Conservation (phyloP, 257 asterid species). For the Salvia miltiorrhiza region DNA sequence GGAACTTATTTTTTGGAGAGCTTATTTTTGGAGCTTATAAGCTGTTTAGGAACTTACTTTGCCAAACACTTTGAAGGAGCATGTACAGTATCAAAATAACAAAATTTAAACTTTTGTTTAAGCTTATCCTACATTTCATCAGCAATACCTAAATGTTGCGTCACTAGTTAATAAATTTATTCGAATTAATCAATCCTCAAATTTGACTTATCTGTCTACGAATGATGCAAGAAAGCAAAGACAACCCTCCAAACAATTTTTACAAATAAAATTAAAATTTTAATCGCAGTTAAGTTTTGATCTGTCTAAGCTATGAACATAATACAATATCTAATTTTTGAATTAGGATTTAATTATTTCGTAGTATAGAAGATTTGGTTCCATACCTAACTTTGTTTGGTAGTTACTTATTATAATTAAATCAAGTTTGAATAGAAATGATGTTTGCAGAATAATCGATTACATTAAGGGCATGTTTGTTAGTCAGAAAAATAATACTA, state of each 20-base stretch:
- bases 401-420: background rate
- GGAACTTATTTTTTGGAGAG: too few species aligned
- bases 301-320: background rate
- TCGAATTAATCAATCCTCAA: background rate
- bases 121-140: background rate
- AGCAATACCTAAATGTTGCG: background rate
- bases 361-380: background rate
- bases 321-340: background rate
- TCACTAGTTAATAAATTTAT: too few species aligned
- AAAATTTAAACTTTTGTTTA: background rate
- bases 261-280: background rate
- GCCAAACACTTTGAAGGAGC: background rate
- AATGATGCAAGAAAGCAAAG: conserved; percentile 30
- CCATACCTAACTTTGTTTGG: conserved; percentile 15
- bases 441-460: too few species aligned
- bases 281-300: conserved; percentile 18
- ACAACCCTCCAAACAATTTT: background rate
- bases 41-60: too few species aligned
- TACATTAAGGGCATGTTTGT: too few species aligned
- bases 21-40: too few species aligned
- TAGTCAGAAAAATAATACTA: too few species aligned
- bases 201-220: background rate
- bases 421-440: background rate
- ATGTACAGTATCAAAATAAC: background rate
- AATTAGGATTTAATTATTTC: background rate